Evolutionary conservation across 805 yeast genomes (phyloP).

Genomic region (Ogataea degrootiae): DNA sequence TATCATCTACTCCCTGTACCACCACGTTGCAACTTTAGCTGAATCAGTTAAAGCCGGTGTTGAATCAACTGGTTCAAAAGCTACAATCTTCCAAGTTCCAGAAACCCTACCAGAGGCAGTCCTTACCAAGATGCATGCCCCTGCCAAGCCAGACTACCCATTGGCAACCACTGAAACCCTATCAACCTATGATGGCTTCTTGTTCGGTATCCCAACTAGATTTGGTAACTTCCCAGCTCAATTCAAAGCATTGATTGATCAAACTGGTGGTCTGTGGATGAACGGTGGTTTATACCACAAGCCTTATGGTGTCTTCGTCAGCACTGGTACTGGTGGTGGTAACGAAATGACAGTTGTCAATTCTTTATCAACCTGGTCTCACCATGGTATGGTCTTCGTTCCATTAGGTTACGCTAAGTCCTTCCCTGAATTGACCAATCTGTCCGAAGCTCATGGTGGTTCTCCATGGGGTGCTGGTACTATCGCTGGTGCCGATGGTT

Average conservation of each 20-base stretch:
- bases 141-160: slow-evolving; percentile 53
- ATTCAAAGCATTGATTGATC: slow-evolving; percentile 70
- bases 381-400: slow-evolving; percentile 73
- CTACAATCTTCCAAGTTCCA: slow-evolving; percentile 71
- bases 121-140: slow-evolving; percentile 62
- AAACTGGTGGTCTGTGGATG: slow-evolving; percentile 76
- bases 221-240: slow-evolving; percentile 75
- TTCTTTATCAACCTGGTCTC: slow-evolving; percentile 55
- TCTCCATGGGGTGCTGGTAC: slow-evolving; percentile 89
- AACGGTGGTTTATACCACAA: slow-evolving; percentile 65
- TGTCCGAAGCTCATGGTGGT: slow-evolving; percentile 73
- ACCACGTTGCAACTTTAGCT: slow-evolving; percentile 70
- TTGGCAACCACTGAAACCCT: slow-evolving; percentile 54
- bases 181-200: slow-evolving; percentile 61
- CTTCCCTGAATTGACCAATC: slow-evolving; percentile 49
- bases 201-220: slow-evolving; percentile 80
- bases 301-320: slow-evolving; percentile 65
- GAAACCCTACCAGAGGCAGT: slow-evolving; percentile 68
- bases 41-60: slow-evolving; percentile 66
- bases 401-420: slow-evolving; percentile 69
- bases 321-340: slow-evolving; percentile 73
- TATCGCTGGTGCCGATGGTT: slow-evolving; percentile 70
- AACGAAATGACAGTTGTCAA: slow-evolving; percentile 67
- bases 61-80: slow-evolving; percentile 63
- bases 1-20: slow-evolving; percentile 76